Conservation (phyloP, 257 asterid species). For the Gentiana dahurica region DNA sequence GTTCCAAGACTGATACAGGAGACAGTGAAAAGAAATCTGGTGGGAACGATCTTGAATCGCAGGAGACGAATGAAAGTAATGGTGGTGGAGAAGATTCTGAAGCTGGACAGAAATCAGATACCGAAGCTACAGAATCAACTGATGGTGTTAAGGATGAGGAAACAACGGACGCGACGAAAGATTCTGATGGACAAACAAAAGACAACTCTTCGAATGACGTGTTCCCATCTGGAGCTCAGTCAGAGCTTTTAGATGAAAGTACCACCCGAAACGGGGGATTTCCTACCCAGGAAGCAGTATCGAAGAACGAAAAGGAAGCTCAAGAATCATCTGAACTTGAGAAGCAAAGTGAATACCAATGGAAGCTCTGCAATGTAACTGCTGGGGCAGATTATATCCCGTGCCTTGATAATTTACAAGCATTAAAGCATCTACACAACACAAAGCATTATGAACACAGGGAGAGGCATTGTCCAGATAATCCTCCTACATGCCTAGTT, state of each 20-base stretch:
- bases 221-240: conserved; percentile 78
- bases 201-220: conserved; percentile 29
- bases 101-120: conserved; percentile 13
- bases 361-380: conserved; percentile 83
- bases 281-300: conserved; percentile 73
- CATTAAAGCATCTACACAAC: conserved; percentile 50
- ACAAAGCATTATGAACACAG: conserved; percentile 97
- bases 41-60: conserved; percentile 29
- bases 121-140: conserved; percentile 20
- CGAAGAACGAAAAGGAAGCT: conserved; percentile 67
- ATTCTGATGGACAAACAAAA: conserved; percentile 19
- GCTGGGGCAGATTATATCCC: conserved; percentile 97
- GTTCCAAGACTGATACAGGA: conserved; percentile 12
- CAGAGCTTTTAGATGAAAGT: conserved; percentile 76
- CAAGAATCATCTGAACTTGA: conserved; percentile 44
- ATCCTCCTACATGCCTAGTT: conserved; percentile 93
- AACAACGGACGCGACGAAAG: conserved; percentile 38
- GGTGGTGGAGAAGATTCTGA: conserved; percentile 24
- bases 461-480: conserved; percentile 94
- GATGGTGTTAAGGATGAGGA: conserved; percentile 36
- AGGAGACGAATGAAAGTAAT: conserved; percentile 21
- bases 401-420: conserved; percentile 81
- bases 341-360: conserved; percentile 30
- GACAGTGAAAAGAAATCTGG: conserved; percentile 19
- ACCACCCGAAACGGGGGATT: conserved; percentile 66